A percentile compares a stretch with the other conserved stretches of the same genome.
These are phyloP conservation scores for Sporothrix dimorphospora DNA, from an alignment of 2,329 filamentous ascomycete species.

Conservation along the genomic window DNA sequence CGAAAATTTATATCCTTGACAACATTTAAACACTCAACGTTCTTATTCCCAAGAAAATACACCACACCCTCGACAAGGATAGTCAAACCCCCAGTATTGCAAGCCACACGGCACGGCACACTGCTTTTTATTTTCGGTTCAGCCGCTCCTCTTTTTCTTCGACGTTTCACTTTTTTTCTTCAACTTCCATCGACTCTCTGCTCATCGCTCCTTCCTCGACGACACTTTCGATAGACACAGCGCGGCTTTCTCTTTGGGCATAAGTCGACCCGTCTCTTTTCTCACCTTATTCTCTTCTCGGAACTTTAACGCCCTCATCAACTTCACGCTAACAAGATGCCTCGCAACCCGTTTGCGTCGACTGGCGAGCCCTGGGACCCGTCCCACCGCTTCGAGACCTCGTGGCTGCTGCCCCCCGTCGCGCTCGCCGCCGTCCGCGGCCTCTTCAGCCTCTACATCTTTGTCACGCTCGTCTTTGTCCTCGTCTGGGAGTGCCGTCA, in stretches of 20 bases:
- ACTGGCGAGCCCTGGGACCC: constrained; percentile 54
- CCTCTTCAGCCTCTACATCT: constrained; percentile 66
- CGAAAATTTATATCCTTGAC: not conserved
- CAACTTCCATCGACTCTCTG: not conserved
- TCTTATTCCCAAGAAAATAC: constrained; percentile 3
- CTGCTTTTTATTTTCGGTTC: constrained; percentile 5
- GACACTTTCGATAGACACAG: not conserved
- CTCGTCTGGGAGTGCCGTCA: constrained; percentile 67
- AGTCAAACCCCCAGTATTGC: not conserved
- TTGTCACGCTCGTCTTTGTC: constrained; percentile 69
- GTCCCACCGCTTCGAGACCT: constrained; percentile 73
- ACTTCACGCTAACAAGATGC: not conserved
- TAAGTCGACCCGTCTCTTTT: too few species aligned
- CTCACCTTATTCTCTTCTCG: not conserved
- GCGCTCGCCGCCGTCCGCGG: constrained; percentile 62
- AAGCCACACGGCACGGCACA: constrained; percentile 3
- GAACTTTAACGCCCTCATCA: constrained; percentile 27
- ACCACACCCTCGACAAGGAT: constrained; percentile 2
- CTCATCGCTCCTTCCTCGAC: constrained; percentile 10
- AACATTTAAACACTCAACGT: not conserved
- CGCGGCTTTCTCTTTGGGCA: not conserved
- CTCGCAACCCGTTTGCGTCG: constrained; percentile 42
- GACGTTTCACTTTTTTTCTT: constrained; percentile 23
- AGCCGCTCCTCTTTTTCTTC: not conserved
- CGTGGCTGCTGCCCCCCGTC: constrained; percentile 74